Evolutionary conservation across 805 yeast species (phyloP).

Genomic region (Ogataea nitratoaversa): DNA sequence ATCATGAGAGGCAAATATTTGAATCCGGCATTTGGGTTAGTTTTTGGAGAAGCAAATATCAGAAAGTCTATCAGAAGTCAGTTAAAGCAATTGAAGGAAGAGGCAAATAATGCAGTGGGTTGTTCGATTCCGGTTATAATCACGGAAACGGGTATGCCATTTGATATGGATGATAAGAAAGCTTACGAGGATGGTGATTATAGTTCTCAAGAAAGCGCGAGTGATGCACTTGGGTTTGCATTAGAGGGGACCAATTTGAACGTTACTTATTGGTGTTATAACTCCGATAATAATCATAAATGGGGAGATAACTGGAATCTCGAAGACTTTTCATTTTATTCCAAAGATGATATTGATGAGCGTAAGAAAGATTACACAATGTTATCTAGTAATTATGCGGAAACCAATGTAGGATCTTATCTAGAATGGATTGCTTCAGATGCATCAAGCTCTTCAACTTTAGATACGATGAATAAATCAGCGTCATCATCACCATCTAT

Average conservation of each 20-base stretch:
- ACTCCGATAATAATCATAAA: constrained; percentile 64
- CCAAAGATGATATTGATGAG: constrained; percentile 49
- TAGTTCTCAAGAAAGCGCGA: constrained; percentile 70
- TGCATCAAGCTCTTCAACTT: constrained; percentile 4
- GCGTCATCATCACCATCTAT: background rate
- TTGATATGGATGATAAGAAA: constrained; percentile 81
- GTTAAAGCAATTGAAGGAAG: constrained; percentile 59
- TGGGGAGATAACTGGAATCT: constrained; percentile 94
- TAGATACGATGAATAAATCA: background rate
- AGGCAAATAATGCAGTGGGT: constrained; percentile 63
- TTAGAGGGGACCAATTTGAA: constrained; percentile 69
- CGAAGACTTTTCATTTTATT: constrained; percentile 89
- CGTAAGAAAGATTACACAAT: constrained; percentile 10
- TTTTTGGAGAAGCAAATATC: constrained; percentile 77
- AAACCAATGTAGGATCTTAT: constrained; percentile 18
- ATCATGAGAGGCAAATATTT: constrained; percentile 73
- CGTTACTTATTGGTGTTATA: constrained; percentile 85
- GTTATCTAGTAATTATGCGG: constrained; percentile 12
- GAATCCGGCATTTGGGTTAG: constrained; percentile 70
- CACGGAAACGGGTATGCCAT: constrained; percentile 97
- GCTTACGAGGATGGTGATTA: constrained; percentile 68
- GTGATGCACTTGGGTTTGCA: constrained; percentile 78
- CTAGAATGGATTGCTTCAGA: constrained; percentile 20
- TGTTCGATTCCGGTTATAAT: constrained; percentile 63
- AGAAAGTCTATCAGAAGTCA: constrained; percentile 69